Evolutionary conservation across 306 rosid genomes (phyloP).

Genomic region (Inga laurina): DNA sequence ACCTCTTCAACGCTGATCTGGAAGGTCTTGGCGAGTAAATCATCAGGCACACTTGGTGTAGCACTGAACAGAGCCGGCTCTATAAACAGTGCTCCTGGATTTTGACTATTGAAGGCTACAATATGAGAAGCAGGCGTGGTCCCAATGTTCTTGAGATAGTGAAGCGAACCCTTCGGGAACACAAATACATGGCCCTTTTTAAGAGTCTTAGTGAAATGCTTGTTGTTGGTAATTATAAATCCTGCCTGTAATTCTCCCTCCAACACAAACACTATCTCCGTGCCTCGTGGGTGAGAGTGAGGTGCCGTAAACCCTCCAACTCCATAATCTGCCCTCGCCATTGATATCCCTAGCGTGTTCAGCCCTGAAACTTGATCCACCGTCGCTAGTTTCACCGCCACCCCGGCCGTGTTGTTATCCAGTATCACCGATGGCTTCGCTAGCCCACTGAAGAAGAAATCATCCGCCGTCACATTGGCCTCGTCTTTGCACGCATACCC

Average conservation of each 20-base stretch:
- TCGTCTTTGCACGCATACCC: conserved; percentile 33
- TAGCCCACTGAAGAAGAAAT: conserved; percentile 31
- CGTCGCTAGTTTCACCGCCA: conserved; percentile 11
- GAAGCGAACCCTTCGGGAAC: conserved; percentile 30
- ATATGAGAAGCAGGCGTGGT: conserved; percentile 19
- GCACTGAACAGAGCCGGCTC: conserved; percentile 25
- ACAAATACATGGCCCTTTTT: conserved; percentile 26
- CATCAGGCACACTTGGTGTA: conserved; percentile 31
- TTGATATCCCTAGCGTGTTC: conserved; percentile 28
- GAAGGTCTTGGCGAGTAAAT: conserved; percentile 21
- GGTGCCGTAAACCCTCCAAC: conserved; percentile 31
- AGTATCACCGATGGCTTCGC: conserved; percentile 10
- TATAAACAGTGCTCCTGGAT: conserved; percentile 27
- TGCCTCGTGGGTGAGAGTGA: conserved; percentile 39
- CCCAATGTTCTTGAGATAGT: conserved; percentile 29
- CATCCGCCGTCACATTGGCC: conserved; percentile 33
- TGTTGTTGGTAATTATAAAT: conserved; percentile 30
- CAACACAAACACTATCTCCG: conserved; percentile 33
- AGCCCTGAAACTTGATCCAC: conserved; percentile 32
- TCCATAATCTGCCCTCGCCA: conserved; percentile 20
- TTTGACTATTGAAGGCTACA: conserved; percentile 32
- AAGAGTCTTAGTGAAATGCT: conserved; percentile 16
- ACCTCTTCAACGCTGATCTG: conserved; percentile 19
- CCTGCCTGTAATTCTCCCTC: conserved; percentile 28
- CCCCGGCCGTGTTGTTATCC: conserved; percentile 18